Base-by-base conservation (phyloP, 2,329 filamentous ascomycete species). In the Neofusicoccum cordaticola region DNA sequence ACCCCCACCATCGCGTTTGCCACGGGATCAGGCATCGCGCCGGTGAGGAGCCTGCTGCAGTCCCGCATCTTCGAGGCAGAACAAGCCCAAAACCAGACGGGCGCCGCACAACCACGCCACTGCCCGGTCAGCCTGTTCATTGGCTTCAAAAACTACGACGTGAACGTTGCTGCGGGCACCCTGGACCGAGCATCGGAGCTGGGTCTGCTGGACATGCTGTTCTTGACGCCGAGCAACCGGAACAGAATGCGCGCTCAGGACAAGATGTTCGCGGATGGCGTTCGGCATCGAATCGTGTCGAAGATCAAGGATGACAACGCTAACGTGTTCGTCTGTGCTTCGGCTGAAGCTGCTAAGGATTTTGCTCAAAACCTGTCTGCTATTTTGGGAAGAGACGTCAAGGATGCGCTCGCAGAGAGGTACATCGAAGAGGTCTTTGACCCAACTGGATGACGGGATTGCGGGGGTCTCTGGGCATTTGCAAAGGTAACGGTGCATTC, bases 11-110 rank as follows among this genome's bases (percentile, higher is more conserved):
- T 71, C 34, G 62, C 67, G 27, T 58, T 71, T 22, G 66, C 68
- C 39, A 71, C 69, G 1, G 69, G 70, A 8, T 68, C 69, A 2
- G 69, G 70, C 35, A 68, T 71, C 35, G 70, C 66, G 39, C 69
- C 69, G 19, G 58, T 71, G 5, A 66, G 67, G 19, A 63, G 61
- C 37, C 64, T 70, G 6, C 62, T 70, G 9, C 66, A 70, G 42
- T 50, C 62, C 34, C 68, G 69, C 19, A 65, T 70, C 44, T n/a
- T 61, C 35, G 39, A 42, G 12, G 17, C 13, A 41, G 61, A 17
- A 52, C 62, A 17, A 42, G 41, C 48, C 47, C 52, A 31, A 60
- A 19, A 60, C 19, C 19, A 41, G 22, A n/a, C 63, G 61, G 19
- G 42, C 41, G n/a, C 34, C 2, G 12, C 12, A 34, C 27, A 35